A percentile compares a stretch with the other conserved stretches of the same genome.
phyloP scores from a whole-genome alignment of 2,329 filamentous ascomycete species.

The Zasmidium citrigriseum region DNA sequence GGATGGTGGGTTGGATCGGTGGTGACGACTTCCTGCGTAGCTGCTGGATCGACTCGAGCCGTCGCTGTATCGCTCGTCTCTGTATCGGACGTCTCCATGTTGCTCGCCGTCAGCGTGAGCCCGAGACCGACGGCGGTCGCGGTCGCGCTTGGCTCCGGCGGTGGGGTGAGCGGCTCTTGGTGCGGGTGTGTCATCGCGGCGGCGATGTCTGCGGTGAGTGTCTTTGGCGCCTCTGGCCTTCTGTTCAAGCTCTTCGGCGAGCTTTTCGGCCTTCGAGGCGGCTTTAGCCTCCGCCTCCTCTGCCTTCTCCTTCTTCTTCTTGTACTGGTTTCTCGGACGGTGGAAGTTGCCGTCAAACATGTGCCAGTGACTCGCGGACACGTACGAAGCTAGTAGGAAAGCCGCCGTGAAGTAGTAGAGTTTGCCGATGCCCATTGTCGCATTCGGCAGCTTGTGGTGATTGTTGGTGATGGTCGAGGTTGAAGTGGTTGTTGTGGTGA shows the following conservation, averaged over 20 bases:
- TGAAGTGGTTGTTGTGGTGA: constrained; percentile 2
- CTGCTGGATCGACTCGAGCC: constrained; percentile 1
- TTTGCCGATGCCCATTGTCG: constrained; percentile 29
- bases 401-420: constrained; percentile 31
- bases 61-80: background rate
- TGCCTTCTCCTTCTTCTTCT: constrained; percentile 14
- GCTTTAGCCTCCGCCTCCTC: constrained; percentile 7
- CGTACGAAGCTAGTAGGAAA: constrained; percentile 22
- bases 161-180: background rate
- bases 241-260: constrained; percentile 9
- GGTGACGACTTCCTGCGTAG: background rate
- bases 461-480: background rate
- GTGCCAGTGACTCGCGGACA: no score
- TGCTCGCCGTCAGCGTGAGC: background rate
- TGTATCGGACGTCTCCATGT: constrained; percentile 4
- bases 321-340: constrained; percentile 23
- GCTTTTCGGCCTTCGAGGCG: constrained; percentile 6
- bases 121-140: constrained; percentile 7
- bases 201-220: background rate
- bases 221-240: background rate
- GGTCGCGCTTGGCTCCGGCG: background rate
- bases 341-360: constrained; percentile 25
- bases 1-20: constrained; percentile 1
- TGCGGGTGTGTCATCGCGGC: constrained; percentile 12
- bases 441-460: constrained; percentile 8